A percentile compares a stretch with the other conserved stretches of the same genome.
Evolutionary conservation across 2,329 filamentous ascomycete species (phyloP).

Genomic region (Chrysosporium keratinophilum): DNA sequence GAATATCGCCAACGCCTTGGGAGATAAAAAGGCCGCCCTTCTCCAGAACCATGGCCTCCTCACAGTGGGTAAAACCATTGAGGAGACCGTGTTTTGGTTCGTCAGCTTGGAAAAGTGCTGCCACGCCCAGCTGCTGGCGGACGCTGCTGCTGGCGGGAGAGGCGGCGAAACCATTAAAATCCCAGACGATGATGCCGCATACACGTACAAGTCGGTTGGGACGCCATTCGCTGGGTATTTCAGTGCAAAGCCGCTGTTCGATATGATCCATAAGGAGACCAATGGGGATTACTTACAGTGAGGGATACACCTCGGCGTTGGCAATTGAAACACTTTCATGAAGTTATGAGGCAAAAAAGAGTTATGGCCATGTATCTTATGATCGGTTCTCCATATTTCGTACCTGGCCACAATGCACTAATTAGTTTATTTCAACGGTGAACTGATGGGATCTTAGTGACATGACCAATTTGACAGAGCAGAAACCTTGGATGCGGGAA

Average conservation of each 20-base stretch:
- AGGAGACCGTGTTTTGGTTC: slow-evolving; percentile 47
- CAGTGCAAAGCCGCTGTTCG: slow-evolving; percentile 60
- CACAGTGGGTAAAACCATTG: slow-evolving; percentile 42
- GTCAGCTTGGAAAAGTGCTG: slow-evolving; percentile 45
- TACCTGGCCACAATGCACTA: no score
- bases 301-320: not conserved
- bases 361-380: no score
- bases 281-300: slow-evolving; percentile 46
- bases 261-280: slow-evolving; percentile 55
- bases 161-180: slow-evolving; percentile 58
- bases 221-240: slow-evolving; percentile 56
- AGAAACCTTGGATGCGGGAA: no score
- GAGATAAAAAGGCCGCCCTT: slow-evolving; percentile 42
- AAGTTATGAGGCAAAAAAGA: not conserved
- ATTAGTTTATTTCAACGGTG: no score
- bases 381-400: no score
- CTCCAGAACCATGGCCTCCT: slow-evolving; percentile 46
- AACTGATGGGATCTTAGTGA: no score
- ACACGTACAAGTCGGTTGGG: slow-evolving; percentile 57
- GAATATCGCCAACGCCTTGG: slow-evolving; percentile 41
- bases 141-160: slow-evolving; percentile 45
- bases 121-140: slow-evolving; percentile 44
- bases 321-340: not conserved
- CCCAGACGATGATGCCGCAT: slow-evolving; percentile 55
- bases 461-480: no score